phyloP scores from a whole-genome alignment of 306 rosid genomes.

The Corylus americana region DNA sequence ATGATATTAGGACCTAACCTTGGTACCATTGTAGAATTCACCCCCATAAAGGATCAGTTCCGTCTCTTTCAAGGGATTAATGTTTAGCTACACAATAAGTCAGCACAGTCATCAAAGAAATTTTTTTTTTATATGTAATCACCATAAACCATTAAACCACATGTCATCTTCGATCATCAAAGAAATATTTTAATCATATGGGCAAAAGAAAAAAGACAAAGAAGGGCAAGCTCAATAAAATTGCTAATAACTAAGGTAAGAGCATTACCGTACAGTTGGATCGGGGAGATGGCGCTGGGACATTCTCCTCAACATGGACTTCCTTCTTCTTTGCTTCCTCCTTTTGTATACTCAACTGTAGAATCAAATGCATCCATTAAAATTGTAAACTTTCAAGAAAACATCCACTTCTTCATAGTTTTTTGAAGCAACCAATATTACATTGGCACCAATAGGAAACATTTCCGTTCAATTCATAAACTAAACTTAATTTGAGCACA shows the following conservation, averaged over 20 bases:
- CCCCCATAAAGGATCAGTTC: conserved; percentile 91
- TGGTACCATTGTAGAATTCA: conserved; percentile 93
- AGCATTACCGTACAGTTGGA: conserved; percentile 79
- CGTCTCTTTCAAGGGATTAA: conserved; percentile 93
- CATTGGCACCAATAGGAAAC: neutral
- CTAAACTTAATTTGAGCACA: neutral
- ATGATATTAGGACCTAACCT: conserved; percentile 45
- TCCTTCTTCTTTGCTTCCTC: conserved; percentile 98
- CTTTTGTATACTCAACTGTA: conserved; percentile 74
- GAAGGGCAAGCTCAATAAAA: neutral
- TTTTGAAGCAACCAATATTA: neutral
- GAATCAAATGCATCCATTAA: conserved; percentile 5
- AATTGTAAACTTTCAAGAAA: conserved; percentile 1
- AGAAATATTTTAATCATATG: conserved; percentile 6
- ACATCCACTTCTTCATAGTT: neutral
- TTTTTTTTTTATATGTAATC: neutral
- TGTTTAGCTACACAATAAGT: conserved; percentile 51
- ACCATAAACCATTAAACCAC: too few species aligned
- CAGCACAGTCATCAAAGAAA: conserved; percentile 3
- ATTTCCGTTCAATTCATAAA: neutral
- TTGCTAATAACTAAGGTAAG: neutral
- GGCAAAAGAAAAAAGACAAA: neutral
- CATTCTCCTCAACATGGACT: conserved; percentile 84
- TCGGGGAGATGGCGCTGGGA: conserved; percentile 91
- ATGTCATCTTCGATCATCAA: neutral